These are phyloP conservation scores for Isochrysis galbana DNA, from an alignment of 78 protist genomes.

Conservation along the genomic window DNA sequence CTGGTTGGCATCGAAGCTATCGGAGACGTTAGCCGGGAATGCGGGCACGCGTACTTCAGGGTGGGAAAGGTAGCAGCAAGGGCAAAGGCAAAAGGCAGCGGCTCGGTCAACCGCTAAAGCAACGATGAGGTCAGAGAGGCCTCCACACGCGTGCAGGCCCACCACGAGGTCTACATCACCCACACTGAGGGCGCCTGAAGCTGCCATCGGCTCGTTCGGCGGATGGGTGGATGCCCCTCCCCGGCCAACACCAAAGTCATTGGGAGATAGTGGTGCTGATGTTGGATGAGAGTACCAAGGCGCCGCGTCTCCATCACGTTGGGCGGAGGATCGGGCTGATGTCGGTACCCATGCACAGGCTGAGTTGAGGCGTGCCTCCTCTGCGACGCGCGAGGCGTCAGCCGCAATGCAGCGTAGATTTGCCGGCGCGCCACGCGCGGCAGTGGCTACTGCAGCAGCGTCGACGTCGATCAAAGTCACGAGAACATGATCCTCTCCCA, in stretches of 20 bases:
- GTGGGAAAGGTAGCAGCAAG: not conserved
- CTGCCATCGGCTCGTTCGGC: not conserved
- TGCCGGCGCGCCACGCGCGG: not conserved
- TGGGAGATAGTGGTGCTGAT: no score
- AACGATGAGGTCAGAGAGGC: not conserved
- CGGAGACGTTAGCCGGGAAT: no score
- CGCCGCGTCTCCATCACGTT: no score
- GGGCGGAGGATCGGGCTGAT: not conserved
- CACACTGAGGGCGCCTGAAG: not conserved
- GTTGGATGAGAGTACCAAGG: no score
- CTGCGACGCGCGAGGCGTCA: not conserved
- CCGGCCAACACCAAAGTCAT: not conserved
- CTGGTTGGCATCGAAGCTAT: no score
- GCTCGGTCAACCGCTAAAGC: not conserved
- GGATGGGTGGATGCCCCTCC: not conserved
- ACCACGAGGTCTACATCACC: not conserved
- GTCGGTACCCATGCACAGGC: not conserved
- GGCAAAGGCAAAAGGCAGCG: not conserved
- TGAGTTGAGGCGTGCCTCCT: not conserved
- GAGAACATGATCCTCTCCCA: not conserved
- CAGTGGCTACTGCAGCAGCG: not conserved
- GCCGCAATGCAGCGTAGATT: not conserved
- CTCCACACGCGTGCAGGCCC: slow-evolving; percentile 10
- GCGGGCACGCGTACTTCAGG: not conserved
- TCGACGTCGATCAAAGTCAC: not conserved